Conservation (phyloP, 345 rosid species). For the Euphorbia tirucalli region DNA sequence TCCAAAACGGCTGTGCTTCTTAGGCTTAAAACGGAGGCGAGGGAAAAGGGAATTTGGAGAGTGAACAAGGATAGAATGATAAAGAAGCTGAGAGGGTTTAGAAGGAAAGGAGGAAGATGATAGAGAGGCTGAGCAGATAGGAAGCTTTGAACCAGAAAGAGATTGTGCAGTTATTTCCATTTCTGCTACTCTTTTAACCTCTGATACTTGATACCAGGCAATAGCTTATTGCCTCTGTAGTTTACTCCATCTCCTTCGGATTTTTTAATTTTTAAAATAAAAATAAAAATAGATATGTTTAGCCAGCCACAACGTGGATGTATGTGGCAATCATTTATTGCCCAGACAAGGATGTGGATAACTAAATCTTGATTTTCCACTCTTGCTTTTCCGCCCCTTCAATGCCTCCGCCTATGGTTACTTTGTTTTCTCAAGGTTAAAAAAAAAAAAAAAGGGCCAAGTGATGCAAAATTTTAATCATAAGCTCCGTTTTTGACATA, state of each 20-base stretch:
- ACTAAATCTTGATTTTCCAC: background rate
- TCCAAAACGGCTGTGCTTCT: conserved; percentile 27
- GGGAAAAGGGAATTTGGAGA: conserved; percentile 20
- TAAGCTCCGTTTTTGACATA: too few species aligned
- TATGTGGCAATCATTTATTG: conserved; percentile 53
- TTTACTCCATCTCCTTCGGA: too few species aligned
- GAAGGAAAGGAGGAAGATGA: conserved; percentile 28
- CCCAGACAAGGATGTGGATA: conserved; percentile 36
- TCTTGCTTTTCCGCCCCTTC: background rate
- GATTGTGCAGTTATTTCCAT: conserved; percentile 39
- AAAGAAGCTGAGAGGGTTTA: conserved; percentile 27
- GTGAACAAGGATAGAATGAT: conserved; percentile 19
- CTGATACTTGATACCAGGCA: too few species aligned
- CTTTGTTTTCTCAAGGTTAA: too few species aligned
- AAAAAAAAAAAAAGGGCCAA: too few species aligned
- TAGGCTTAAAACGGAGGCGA: conserved; percentile 24
- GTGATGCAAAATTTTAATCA: too few species aligned
- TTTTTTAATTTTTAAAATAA: background rate
- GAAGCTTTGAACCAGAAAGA: conserved; percentile 27
- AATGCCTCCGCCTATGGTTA: too few species aligned
- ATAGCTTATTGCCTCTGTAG: too few species aligned
- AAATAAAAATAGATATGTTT: too few species aligned
- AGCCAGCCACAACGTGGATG: conserved; percentile 5
- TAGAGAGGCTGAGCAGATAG: conserved; percentile 22
- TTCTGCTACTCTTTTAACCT: too few species aligned